Percentiles rank a stretch among this genome's conserved stretches.
phyloP scores from a whole-genome alignment of 331 rosid genomes.

The Quercus phellos region DNA sequence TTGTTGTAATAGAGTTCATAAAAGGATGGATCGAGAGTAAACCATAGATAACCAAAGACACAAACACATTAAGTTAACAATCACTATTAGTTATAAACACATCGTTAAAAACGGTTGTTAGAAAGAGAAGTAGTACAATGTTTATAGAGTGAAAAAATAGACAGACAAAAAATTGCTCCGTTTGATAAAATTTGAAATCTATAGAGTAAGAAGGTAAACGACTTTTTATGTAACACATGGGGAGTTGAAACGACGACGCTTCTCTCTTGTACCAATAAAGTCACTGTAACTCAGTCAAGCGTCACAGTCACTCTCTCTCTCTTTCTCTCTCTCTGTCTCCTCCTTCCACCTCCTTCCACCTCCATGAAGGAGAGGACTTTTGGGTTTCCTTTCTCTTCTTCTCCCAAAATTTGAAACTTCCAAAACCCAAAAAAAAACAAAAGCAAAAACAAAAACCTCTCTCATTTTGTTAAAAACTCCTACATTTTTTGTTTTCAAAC shows the following conservation, averaged over 20 bases:
- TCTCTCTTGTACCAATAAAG: neutral
- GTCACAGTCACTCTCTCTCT: slow-evolving; percentile 30
- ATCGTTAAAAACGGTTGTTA: too few relatives aligned
- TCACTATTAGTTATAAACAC: too few relatives aligned
- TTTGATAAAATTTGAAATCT: too few relatives aligned
- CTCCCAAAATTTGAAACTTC: slow-evolving; percentile 22
- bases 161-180: too few relatives aligned
- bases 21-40: too few relatives aligned
- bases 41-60: too few relatives aligned
- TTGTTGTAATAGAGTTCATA: too few relatives aligned
- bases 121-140: too few relatives aligned
- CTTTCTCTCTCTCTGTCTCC: neutral
- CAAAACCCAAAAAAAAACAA: neutral
- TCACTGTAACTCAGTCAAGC: slow-evolving; percentile 32
- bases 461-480: neutral
- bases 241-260: neutral
- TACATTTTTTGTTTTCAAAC: neutral
- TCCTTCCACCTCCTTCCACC: neutral
- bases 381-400: slow-evolving; percentile 49
- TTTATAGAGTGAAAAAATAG: too few relatives aligned
- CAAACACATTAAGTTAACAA: too few relatives aligned
- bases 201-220: neutral
- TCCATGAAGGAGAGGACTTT: slow-evolving; percentile 8
- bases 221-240: neutral
- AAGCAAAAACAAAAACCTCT: too few relatives aligned